Conservation (phyloP, 2,329 filamentous ascomycete genomes). For the Pseudogymnoascus sp. region DNA sequence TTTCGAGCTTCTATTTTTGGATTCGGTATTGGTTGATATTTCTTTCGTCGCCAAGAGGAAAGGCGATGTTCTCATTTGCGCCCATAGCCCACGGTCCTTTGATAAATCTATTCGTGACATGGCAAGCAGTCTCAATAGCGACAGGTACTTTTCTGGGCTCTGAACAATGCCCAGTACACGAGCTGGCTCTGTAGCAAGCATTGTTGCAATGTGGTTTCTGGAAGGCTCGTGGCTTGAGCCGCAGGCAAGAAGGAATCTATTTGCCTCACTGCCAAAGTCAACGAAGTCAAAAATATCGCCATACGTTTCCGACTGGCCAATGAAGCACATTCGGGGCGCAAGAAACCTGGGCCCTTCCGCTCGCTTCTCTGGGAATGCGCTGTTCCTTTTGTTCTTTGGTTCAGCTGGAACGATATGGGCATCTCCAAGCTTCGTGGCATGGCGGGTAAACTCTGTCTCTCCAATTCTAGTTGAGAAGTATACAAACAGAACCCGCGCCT, state of each 20-base stretch:
- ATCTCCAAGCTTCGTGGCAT: constrained; percentile 52
- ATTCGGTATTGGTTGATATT: constrained; percentile 32
- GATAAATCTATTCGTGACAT: constrained; percentile 63
- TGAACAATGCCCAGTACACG: constrained; percentile 74
- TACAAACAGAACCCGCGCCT: constrained; percentile 66
- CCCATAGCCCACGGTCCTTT: constrained; percentile 70
- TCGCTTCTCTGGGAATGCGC: constrained; percentile 35
- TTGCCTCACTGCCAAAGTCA: constrained; percentile 81
- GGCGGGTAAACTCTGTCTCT: constrained; percentile 56
- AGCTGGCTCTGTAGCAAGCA: constrained; percentile 77
- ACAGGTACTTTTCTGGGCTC: constrained; percentile 77
- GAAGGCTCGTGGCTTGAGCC: constrained; percentile 89
- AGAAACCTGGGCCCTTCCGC: constrained; percentile 43
- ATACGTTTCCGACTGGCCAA: constrained; percentile 64
- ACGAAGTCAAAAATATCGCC: constrained; percentile 95
- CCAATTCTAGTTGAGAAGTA: constrained; percentile 74
- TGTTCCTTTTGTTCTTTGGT: constrained; percentile 26
- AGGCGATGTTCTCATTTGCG: constrained; percentile 63
- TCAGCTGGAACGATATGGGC: constrained; percentile 65
- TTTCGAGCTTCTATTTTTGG: constrained; percentile 18
- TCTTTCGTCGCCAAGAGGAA: constrained; percentile 83
- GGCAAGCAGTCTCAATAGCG: constrained; percentile 71
- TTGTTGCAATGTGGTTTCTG: constrained; percentile 72
- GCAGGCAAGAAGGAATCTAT: constrained; percentile 78
- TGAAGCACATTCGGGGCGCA: constrained; percentile 67